phyloP scores from a whole-genome alignment of 139 green algal genomes.

The Volvox africanus region DNA sequence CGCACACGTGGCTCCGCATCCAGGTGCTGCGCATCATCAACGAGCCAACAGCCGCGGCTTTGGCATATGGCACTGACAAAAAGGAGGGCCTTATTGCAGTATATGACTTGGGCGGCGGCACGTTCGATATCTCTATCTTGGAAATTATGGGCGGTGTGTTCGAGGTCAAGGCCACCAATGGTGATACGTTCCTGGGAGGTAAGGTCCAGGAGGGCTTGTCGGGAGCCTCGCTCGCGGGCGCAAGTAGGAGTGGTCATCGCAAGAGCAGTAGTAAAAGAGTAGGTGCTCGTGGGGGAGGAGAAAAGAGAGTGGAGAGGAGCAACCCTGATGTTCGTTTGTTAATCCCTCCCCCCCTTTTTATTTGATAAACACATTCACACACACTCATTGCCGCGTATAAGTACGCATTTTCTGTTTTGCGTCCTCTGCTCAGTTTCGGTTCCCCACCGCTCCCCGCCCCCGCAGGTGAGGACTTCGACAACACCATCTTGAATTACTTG shows the following conservation, averaged over 20 bases:
- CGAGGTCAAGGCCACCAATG: conserved; percentile 99
- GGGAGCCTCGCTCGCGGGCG: background rate
- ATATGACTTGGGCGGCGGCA: conserved; percentile 95
- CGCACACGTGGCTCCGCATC: too few species aligned
- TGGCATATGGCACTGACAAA: conserved; percentile 96
- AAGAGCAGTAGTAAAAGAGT: background rate
- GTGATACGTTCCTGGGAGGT: conserved; percentile 98
- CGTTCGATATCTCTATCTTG: conserved; percentile 99
- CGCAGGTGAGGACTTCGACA: conserved; percentile 97
- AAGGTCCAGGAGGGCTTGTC: background rate
- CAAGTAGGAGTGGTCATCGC: background rate
- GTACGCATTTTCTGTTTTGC: too few species aligned
- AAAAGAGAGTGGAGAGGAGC: too few species aligned
- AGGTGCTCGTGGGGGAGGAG: too few species aligned
- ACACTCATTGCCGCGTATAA: too few species aligned
- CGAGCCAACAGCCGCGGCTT: conserved; percentile 96
- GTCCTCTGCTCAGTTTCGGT: too few species aligned
- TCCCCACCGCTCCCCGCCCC: background rate
- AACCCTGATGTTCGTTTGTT: too few species aligned
- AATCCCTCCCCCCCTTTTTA: too few species aligned
- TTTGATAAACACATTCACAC: too few species aligned
- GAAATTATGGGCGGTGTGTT: conserved; percentile 98
- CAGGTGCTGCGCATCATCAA: conserved; percentile 97
- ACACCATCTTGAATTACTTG: conserved; percentile 80
- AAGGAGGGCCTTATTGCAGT: conserved; percentile 97